Conservation (phyloP, 106 monocot species). For the Cymbidium sinense region DNA sequence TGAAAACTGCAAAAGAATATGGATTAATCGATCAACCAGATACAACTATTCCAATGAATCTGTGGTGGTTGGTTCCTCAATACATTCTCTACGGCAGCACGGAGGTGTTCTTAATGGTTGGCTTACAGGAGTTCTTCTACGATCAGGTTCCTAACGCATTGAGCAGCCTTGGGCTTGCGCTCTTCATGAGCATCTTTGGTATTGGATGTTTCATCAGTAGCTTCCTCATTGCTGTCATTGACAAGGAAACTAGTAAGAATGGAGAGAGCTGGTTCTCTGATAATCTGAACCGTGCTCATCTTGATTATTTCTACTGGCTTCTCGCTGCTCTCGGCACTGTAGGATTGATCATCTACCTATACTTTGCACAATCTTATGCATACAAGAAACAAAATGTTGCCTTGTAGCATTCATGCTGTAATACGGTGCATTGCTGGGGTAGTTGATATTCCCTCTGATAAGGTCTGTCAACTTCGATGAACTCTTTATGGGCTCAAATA, state of each 20-base stretch:
- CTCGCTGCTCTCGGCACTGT: slow-evolving; percentile 12
- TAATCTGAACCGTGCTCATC: slow-evolving; percentile 16
- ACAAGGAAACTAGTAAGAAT: not conserved
- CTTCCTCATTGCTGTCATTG: slow-evolving; percentile 16
- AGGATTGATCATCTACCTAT: slow-evolving; percentile 9
- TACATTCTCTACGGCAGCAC: slow-evolving; percentile 22
- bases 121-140: slow-evolving; percentile 35
- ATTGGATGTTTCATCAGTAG: slow-evolving; percentile 26
- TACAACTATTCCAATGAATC: slow-evolving; percentile 13
- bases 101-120: slow-evolving; percentile 20
- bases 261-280: slow-evolving; percentile 20
- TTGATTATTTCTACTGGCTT: slow-evolving; percentile 37
- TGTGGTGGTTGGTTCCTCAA: slow-evolving; percentile 33
- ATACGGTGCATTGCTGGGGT: no score
- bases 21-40: slow-evolving; percentile 21
- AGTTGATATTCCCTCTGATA: no score
- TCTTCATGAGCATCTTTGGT: slow-evolving; percentile 28
- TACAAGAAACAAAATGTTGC: slow-evolving; percentile 6
- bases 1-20: slow-evolving; percentile 14
- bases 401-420: not conserved
- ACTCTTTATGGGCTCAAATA: no score
- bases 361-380: slow-evolving; percentile 10
- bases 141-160: slow-evolving; percentile 25
- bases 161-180: slow-evolving; percentile 29
- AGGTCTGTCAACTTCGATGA: no score